These are phyloP conservation scores for Rhododendron griersonianum DNA, from an alignment of 148 eudicot species.

Conservation along the genomic window DNA sequence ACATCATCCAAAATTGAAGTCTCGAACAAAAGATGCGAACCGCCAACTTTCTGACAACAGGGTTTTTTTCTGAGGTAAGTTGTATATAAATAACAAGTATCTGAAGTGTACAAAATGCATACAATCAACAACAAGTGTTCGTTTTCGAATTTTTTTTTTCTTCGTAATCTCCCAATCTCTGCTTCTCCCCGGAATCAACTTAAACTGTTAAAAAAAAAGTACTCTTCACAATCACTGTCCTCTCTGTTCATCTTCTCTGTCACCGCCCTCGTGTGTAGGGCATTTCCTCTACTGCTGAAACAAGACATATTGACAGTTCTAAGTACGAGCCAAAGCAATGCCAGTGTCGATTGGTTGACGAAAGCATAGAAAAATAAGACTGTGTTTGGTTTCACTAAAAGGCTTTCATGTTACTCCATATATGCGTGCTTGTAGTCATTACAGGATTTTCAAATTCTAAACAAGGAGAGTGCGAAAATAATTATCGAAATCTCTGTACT, in stretches of 20 bases:
- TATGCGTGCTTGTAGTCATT: too few relatives aligned
- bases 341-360: background rate
- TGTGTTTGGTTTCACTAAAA: background rate
- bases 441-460: too few relatives aligned
- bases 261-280: background rate
- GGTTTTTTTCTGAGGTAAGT: background rate
- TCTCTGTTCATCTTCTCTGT: conserved; percentile 2
- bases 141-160: background rate
- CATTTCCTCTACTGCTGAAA: background rate
- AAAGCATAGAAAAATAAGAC: background rate
- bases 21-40: background rate
- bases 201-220: background rate
- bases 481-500: too few relatives aligned
- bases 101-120: background rate
- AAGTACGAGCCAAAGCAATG: background rate
- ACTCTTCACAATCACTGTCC: background rate
- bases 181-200: background rate
- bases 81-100: background rate
- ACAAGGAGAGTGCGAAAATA: too few relatives aligned
- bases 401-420: background rate
- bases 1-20: background rate
- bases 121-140: background rate
- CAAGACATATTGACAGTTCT: background rate
- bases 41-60: background rate
- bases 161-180: background rate